Conservation (phyloP, 495 filamentous ascomycete genomes). For the Neurospora sp. region DNA sequence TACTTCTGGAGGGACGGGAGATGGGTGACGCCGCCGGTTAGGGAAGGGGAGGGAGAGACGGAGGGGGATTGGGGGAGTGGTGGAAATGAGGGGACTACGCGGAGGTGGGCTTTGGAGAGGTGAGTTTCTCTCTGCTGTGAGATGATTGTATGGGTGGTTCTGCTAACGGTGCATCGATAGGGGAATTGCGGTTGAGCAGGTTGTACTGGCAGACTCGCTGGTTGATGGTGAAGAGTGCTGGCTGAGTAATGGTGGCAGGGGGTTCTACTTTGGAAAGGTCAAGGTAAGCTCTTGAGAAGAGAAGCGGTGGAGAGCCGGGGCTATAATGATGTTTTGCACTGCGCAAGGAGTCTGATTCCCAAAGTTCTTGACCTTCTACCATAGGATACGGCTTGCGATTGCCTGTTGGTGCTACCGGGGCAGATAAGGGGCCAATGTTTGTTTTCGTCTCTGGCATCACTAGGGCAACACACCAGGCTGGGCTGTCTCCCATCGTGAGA, state of each 20-base stretch:
- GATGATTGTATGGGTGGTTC: not conserved
- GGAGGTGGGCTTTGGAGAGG: conserved; percentile 66
- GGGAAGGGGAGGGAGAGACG: conserved; percentile 7
- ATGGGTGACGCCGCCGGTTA: conserved; percentile 57
- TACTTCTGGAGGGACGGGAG: conserved; percentile 60
- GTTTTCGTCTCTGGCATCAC: not conserved
- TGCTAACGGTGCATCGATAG: conserved; percentile 17
- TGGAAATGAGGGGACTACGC: conserved; percentile 72
- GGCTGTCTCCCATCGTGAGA: not conserved
- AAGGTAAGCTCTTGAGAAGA: conserved; percentile 6
- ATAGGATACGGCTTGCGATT: not conserved
- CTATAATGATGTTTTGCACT: not conserved
- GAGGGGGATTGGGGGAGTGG: conserved; percentile 39
- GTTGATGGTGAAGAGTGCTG: conserved; percentile 66
- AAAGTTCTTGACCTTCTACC: not conserved
- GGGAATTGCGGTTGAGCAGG: conserved; percentile 50
- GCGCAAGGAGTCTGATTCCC: not conserved
- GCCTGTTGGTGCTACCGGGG: not conserved
- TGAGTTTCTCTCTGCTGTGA: conserved; percentile 11
- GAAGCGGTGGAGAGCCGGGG: not conserved
- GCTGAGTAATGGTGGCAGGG: conserved; percentile 78
- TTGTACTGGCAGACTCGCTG: conserved; percentile 44
- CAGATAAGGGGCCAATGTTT: not conserved
- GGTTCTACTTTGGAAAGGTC: conserved; percentile 46
- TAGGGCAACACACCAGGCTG: not conserved